Percentiles rank a stretch among this genome's conserved stretches.
These are phyloP conservation scores for Aspergillus hancockii DNA, from an alignment of 495 filamentous ascomycete species.

Conservation along the genomic window DNA sequence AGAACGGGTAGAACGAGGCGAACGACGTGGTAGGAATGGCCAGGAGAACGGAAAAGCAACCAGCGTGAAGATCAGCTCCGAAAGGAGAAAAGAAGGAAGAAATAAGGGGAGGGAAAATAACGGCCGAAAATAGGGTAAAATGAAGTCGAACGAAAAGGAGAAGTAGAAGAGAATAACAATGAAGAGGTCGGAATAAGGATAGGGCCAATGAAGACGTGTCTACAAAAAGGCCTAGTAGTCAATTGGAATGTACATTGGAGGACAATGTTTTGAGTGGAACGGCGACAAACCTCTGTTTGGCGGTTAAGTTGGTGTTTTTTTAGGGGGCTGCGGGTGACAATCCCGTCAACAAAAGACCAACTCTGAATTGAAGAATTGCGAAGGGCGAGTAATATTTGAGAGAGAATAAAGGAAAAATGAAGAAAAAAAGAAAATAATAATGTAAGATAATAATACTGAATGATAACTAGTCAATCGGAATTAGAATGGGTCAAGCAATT, in stretches of 20 bases:
- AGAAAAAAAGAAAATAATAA: slow-evolving; percentile 8
- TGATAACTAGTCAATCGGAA: slow-evolving; percentile 28
- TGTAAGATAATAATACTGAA: slow-evolving; percentile 10
- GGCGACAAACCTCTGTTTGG: slow-evolving; percentile 28
- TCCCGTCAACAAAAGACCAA: slow-evolving; percentile 32
- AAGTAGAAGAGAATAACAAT: slow-evolving; percentile 18
- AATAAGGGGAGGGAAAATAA: slow-evolving; percentile 32
- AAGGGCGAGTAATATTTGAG: slow-evolving; percentile 18
- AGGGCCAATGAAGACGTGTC: slow-evolving; percentile 29
- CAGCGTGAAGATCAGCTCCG: slow-evolving; percentile 32
- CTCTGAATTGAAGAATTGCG: slow-evolving; percentile 39
- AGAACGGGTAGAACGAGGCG: slow-evolving; percentile 15
- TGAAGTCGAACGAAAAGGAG: slow-evolving; percentile 30
- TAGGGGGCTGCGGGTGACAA: slow-evolving; percentile 22
- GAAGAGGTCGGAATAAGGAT: slow-evolving; percentile 16
- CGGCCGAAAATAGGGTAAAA: slow-evolving; percentile 30
- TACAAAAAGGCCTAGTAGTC: slow-evolving; percentile 26
- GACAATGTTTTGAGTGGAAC: slow-evolving; percentile 24
- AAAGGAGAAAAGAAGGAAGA: slow-evolving; percentile 41
- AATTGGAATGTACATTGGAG: slow-evolving; percentile 40
- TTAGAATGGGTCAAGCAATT: slow-evolving; percentile 32
- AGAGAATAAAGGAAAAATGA: slow-evolving; percentile 9
- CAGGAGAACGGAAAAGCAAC: slow-evolving; percentile 35
- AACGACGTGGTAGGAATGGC: slow-evolving; percentile 28
- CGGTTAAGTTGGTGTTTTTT: slow-evolving; percentile 24